Percentiles rank a stretch among this genome's conserved stretches.
These are phyloP conservation scores for Chlorophyllum brunneum DNA, from an alignment of 768 basidiomycete genomes.

Conservation along the genomic window DNA sequence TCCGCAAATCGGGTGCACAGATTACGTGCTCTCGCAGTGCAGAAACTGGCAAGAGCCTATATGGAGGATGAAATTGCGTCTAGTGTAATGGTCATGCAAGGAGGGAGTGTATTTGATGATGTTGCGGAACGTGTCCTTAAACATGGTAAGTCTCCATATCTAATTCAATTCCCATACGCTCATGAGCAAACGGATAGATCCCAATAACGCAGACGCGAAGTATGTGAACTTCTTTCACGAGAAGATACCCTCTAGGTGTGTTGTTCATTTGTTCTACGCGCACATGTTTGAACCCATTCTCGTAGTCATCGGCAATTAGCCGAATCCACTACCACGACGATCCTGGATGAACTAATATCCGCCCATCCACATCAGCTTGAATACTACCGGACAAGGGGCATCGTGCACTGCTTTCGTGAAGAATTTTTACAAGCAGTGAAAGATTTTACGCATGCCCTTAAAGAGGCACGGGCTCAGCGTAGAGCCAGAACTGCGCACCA, in stretches of 20 bases:
- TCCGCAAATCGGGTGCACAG: slow-evolving; percentile 81
- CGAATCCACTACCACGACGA: slow-evolving; percentile 74
- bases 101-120: slow-evolving; percentile 88
- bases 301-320: slow-evolving; percentile 64
- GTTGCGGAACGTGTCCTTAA: slow-evolving; percentile 85
- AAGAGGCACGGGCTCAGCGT: slow-evolving; percentile 69
- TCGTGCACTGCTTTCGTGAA: slow-evolving; percentile 86
- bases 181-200: slow-evolving; percentile 43
- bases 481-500: slow-evolving; percentile 59
- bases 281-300: slow-evolving; percentile 6
- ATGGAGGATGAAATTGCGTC: slow-evolving; percentile 87
- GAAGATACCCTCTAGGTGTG: slow-evolving; percentile 88
- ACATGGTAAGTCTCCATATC: slow-evolving; percentile 32
- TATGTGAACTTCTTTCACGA: slow-evolving; percentile 95
- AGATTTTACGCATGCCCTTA: slow-evolving; percentile 79
- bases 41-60: slow-evolving; percentile 84
- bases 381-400: slow-evolving; percentile 85
- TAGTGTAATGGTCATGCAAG: slow-evolving; percentile 94
- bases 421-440: slow-evolving; percentile 71
- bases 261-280: slow-evolving; percentile 7
- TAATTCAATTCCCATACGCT: background rate
- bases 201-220: slow-evolving; percentile 71
- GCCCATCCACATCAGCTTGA: slow-evolving; percentile 73
- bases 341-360: slow-evolving; percentile 77
- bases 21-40: slow-evolving; percentile 76